These are phyloP conservation scores for Limnanthes douglasii DNA, from an alignment of 345 rosid species.

Conservation along the genomic window DNA sequence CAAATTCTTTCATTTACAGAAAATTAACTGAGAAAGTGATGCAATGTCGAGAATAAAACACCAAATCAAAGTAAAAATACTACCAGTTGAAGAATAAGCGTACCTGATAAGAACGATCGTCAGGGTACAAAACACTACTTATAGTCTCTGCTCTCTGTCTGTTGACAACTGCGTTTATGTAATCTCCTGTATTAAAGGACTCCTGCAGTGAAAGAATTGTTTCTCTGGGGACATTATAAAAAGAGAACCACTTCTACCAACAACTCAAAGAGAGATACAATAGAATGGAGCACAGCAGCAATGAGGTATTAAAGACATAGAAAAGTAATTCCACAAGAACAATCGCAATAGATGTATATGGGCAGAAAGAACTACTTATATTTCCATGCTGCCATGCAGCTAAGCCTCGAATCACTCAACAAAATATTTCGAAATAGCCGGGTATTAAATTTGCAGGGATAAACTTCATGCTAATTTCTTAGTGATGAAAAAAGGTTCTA, in stretches of 20 bases:
- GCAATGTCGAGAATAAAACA: neutral
- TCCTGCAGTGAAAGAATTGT: conserved; percentile 15
- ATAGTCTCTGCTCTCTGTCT: conserved; percentile 32
- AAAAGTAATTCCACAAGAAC: neutral
- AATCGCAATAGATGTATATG: neutral
- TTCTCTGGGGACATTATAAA: no score
- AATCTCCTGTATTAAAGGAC: conserved; percentile 31
- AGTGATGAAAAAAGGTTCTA: no score
- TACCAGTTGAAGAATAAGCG: conserved; percentile 2
- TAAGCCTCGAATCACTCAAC: no score
- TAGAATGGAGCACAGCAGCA: neutral
- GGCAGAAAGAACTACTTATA: no score
- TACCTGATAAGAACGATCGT: conserved; percentile 32
- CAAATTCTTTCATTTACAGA: no score
- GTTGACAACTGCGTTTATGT: conserved; percentile 29
- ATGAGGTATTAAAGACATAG: neutral
- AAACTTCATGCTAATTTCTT: no score
- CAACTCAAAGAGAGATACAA: neutral
- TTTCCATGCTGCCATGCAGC: no score
- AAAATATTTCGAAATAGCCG: no score
- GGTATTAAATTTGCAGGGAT: no score
- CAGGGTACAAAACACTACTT: conserved; percentile 28
- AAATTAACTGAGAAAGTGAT: neutral
- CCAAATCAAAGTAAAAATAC: neutral
- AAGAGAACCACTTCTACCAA: neutral